Base-by-base conservation (phyloP, 805 yeast genomes). In the Alloascoidea hylecoeti region DNA sequence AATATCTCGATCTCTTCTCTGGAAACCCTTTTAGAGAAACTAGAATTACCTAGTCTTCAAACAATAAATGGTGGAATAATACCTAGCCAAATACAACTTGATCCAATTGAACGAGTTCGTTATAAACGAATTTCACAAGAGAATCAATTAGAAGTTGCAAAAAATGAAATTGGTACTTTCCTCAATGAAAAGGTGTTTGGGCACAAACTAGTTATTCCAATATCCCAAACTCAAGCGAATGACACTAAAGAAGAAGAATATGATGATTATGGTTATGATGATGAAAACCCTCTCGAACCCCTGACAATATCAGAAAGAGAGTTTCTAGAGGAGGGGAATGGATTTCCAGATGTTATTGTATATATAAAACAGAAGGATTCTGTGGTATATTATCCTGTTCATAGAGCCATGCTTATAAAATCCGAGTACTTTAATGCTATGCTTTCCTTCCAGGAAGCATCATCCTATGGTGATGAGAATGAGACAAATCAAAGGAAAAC, bases 361-460 rank as follows among this genome's bases (percentile, higher is more conserved):
- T 4, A 19, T n/a, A 23, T 23, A 12, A 48, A 54, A 3, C 59
- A 58, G 16, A 38, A 45, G 18, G 34, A 33, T 4, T 36, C 28
- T 3, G 33, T 50, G 36, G 48, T 52, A 0, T 64, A 62, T 41
- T 80, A 72, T 48, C 88, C 89, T 1, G 74, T 66, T 3, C 82
- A 82, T 52, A 61, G 75, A 33, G 65, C 81, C 0, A 66, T 81
- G 36, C 50, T 82, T 16, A 53, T 66, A 3, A 56, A 86, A 33
- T 69, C 81, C 2, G 78, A 71, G 34, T 81, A 77, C 52, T 82
- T 72, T 48, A 70, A 64, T 38, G 65, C 73, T 2, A 68, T 80
- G 77, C 73, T 82, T 49, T 51, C 60, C 5, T 73, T 82, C 1
- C 51, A 64, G 1, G 70, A 70, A 41, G 41, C 49, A 3, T 74